Evolutionary conservation across 2,329 filamentous ascomycete species (phyloP).

Genomic region (Cercospora sp.): DNA sequence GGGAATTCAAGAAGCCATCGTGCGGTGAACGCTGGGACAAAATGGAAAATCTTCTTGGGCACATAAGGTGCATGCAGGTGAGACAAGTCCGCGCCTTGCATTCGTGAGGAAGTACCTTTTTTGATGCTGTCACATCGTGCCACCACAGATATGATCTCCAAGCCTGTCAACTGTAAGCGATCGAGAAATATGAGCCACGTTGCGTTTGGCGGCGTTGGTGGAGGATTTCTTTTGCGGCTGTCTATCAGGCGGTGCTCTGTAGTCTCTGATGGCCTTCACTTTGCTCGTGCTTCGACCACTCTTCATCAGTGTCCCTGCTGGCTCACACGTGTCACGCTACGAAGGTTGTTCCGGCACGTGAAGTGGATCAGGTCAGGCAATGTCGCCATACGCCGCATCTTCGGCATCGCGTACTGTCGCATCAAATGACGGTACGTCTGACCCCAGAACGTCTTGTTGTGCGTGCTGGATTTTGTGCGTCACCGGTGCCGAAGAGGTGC

Average conservation of each 20-base stretch:
- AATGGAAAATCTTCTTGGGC: background rate
- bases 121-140: background rate
- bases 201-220: background rate
- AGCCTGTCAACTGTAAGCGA: background rate
- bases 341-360: background rate
- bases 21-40: background rate
- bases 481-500: background rate
- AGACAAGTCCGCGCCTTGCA: background rate
- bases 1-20: background rate
- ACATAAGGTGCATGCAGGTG: background rate
- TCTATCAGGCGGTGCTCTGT: background rate
- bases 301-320: background rate
- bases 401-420: background rate
- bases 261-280: background rate
- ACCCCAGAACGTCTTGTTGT: background rate
- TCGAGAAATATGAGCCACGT: background rate
- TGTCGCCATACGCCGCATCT: background rate
- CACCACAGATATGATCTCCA: background rate
- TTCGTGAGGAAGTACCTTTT: background rate
- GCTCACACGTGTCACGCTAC: background rate
- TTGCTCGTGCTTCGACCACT: background rate
- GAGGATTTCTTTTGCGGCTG: background rate
- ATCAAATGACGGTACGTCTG: background rate
- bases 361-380: background rate
- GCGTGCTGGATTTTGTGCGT: background rate